phyloP scores from a whole-genome alignment of 441 rosid genomes.

The Flueggea neowawraea region DNA sequence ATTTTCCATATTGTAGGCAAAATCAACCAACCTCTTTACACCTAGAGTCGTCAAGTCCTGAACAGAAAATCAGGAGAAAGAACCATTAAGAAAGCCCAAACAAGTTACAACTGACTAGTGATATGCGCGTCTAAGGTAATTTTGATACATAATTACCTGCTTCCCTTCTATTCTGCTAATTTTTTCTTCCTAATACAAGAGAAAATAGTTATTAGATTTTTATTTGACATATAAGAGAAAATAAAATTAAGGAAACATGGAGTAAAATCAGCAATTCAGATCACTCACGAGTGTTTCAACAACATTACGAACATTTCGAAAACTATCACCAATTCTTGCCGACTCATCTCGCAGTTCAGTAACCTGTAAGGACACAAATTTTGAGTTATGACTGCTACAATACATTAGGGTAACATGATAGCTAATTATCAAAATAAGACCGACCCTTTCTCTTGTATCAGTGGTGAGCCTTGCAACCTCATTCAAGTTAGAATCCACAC shows the following conservation, averaged over 20 bases:
- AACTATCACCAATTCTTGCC: constrained; percentile 38
- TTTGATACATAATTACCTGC: constrained; percentile 52
- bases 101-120: neutral
- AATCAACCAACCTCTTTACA: constrained; percentile 45
- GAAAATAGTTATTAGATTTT: constrained; percentile 6
- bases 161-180: constrained; percentile 73
- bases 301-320: constrained; percentile 53
- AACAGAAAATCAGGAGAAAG: constrained; percentile 4
- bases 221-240: constrained; percentile 1
- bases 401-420: neutral
- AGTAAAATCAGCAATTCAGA: constrained; percentile 3
- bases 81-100: constrained; percentile 10
- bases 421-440: constrained; percentile 15
- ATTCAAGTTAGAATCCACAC: constrained; percentile 48
- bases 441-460: constrained; percentile 68
- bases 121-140: constrained; percentile 1
- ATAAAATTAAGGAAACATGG: neutral
- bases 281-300: constrained; percentile 72
- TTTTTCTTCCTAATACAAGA: constrained; percentile 58
- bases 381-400: constrained; percentile 9
- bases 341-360: constrained; percentile 48
- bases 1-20: constrained; percentile 37
- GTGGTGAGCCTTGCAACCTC: constrained; percentile 52
- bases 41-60: constrained; percentile 62
- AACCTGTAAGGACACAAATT: constrained; percentile 37